Conservation (phyloP, 495 filamentous ascomycete species). For the Trichoderma asperelloides region DNA sequence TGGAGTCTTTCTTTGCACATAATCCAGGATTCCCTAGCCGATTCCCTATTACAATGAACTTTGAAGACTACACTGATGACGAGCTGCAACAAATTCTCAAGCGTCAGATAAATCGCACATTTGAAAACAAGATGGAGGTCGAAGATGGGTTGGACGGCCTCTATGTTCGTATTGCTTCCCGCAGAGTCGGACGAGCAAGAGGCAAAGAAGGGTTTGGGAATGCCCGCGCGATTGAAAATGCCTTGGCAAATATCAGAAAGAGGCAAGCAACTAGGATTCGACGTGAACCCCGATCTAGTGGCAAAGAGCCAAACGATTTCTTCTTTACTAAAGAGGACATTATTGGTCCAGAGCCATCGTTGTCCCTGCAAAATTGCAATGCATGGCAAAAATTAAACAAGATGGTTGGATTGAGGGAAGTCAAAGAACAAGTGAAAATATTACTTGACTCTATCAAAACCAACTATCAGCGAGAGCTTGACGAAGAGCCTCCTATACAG, state of each 20-base stretch:
- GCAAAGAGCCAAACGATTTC: constrained; percentile 35
- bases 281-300: constrained; percentile 22
- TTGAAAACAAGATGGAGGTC: constrained; percentile 43
- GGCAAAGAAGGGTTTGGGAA: constrained; percentile 66
- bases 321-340: constrained; percentile 50
- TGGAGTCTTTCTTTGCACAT: constrained; percentile 73
- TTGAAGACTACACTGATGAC: constrained; percentile 58
- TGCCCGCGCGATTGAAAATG: constrained; percentile 59
- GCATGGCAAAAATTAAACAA: constrained; percentile 53
- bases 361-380: constrained; percentile 35
- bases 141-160: constrained; percentile 54
- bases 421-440: constrained; percentile 51
- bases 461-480: constrained; percentile 56
- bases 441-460: constrained; percentile 49
- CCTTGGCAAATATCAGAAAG: constrained; percentile 39
- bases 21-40: constrained; percentile 69
- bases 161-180: constrained; percentile 53
- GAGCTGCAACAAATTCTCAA: constrained; percentile 56
- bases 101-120: constrained; percentile 38
- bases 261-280: constrained; percentile 51
- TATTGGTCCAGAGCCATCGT: constrained; percentile 56
- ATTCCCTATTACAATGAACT: constrained; percentile 56
- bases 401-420: constrained; percentile 50
- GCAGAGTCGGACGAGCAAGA: constrained; percentile 52
- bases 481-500: constrained; percentile 46